Percentiles rank a stretch among this genome's conserved stretches.
These are phyloP conservation scores for Boletus rubropictus DNA, from an alignment of 768 basidiomycete genomes.

Conservation along the genomic window DNA sequence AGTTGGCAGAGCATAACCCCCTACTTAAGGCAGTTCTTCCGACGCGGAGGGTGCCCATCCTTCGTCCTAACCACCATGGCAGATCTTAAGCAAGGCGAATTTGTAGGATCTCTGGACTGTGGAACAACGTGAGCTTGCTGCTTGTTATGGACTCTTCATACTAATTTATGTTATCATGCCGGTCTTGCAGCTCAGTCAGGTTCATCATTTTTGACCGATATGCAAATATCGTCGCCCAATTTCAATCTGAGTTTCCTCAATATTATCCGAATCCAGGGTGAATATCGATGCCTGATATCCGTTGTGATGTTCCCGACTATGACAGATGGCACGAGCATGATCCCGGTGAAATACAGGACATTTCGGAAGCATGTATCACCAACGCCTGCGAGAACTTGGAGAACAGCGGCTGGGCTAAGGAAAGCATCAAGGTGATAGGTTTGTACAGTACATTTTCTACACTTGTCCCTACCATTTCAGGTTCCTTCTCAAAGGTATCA, in stretches of 20 bases:
- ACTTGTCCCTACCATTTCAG: not conserved
- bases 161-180: constrained; percentile 5
- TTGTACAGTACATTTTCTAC: constrained; percentile 22
- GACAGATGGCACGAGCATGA: constrained; percentile 94
- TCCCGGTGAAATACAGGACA: constrained; percentile 70
- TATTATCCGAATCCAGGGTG: constrained; percentile 87
- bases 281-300: constrained; percentile 12
- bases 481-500: constrained; percentile 62
- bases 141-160: not conserved
- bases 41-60: not conserved
- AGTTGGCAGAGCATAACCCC: not conserved
- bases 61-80: constrained; percentile 24
- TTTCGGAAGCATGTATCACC: constrained; percentile 70
- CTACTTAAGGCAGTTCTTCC: constrained; percentile 13
- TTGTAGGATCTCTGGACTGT: constrained; percentile 90
- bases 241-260: constrained; percentile 91
- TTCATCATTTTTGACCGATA: constrained; percentile 88
- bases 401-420: constrained; percentile 65
- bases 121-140: constrained; percentile 76
- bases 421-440: constrained; percentile 91
- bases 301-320: not conserved
- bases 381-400: constrained; percentile 68
- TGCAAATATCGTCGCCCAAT: constrained; percentile 82
- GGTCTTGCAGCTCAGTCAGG: constrained; percentile 63
- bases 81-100: constrained; percentile 59